Evolutionary conservation across 1,139 yeast genomes (phyloP).

Genomic region (Debaryomyces robertsiae): DNA sequence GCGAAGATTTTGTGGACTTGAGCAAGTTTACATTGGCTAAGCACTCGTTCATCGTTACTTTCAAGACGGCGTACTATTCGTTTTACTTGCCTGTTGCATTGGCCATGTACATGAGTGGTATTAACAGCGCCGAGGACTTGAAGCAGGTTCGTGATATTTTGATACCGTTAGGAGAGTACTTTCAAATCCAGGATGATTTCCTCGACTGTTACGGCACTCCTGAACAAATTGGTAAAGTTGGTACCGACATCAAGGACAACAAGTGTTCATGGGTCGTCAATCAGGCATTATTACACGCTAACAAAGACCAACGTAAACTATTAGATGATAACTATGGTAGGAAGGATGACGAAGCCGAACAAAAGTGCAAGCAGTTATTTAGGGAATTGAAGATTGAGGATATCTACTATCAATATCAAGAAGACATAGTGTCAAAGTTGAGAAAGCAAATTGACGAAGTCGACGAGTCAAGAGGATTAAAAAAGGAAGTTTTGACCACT

Average conservation of each 20-base stretch:
- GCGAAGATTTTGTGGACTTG: conserved; percentile 90
- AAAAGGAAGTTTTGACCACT: conserved; percentile 76
- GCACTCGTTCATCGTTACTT: conserved; percentile 93
- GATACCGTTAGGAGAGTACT: conserved; percentile 95
- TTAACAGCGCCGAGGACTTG: conserved; percentile 68
- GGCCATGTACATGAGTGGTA: conserved; percentile 92
- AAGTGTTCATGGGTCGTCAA: conserved; percentile 98
- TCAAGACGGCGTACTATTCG: conserved; percentile 96
- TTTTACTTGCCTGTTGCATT: conserved; percentile 97
- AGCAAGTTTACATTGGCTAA: conserved; percentile 82
- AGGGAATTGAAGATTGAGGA: conserved; percentile 70
- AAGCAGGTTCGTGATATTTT: conserved; percentile 86
- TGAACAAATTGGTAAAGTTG: conserved; percentile 96
- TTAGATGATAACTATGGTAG: conserved; percentile 90
- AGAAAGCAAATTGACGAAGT: conserved; percentile 62
- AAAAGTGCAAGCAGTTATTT: conserved; percentile 72
- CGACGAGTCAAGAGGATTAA: conserved; percentile 93
- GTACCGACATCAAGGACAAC: conserved; percentile 98
- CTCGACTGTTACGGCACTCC: conserved; percentile 98
- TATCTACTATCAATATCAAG: conserved; percentile 82
- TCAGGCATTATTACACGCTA: conserved; percentile 81
- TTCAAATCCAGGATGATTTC: conserved; percentile 98
- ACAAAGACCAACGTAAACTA: conserved; percentile 76
- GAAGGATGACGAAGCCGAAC: conserved; percentile 72
- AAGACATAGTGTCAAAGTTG: conserved; percentile 66